Base-by-base conservation (phyloP, 768 basidiomycete genomes). In the Podaxis carcinomalis region DNA sequence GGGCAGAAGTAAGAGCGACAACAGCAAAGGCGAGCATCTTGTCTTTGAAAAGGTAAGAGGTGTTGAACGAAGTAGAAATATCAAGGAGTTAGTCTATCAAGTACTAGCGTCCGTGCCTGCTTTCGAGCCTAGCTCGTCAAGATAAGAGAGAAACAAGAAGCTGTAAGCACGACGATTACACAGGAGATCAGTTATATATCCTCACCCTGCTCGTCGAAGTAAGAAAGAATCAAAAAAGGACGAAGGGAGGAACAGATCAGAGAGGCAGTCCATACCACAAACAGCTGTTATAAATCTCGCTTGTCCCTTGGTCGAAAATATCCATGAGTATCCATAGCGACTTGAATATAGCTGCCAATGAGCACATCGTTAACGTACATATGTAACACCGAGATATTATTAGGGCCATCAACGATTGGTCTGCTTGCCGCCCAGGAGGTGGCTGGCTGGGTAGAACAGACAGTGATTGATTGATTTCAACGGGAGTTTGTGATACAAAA, bases 1-100 rank as follows among this genome's bases (percentile, higher is more conserved):
- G 75, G 64, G 78, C 68, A 51, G 73, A 65, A 67, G 76, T 73
- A 68, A 77, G 61, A 63, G 79, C 77, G 74, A 80, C 81, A 86
- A 32, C 35, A 51, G 32, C 16, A 4, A 46, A 32, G 35, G 53
- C 47, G 44, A 61, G 55, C 52, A 61, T 61, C 16, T 21, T 61
- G 21, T 47, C 51, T 36, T 55, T 11, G 21, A 55, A 23, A 49
- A 23, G 19, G 23, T 23, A 23, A 23, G 23, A 11, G 13, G 25
- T 25, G 52, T 25, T 14, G 10, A 23, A 44, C 1, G 27, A 28
- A 13, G 27, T 19, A 25, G 37, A 28, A 47, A 60, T 28, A n/a
- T 6, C 28, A 51, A 39, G 40, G 14, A 53, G 36, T 53, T 52
- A 54, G 42, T 60, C 51, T 46, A 53, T 46, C n/a, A 35, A 27